Evolutionary conservation across 2,329 filamentous ascomycete genomes (phyloP).

Genomic region (Bipolaris sorokiniana): DNA sequence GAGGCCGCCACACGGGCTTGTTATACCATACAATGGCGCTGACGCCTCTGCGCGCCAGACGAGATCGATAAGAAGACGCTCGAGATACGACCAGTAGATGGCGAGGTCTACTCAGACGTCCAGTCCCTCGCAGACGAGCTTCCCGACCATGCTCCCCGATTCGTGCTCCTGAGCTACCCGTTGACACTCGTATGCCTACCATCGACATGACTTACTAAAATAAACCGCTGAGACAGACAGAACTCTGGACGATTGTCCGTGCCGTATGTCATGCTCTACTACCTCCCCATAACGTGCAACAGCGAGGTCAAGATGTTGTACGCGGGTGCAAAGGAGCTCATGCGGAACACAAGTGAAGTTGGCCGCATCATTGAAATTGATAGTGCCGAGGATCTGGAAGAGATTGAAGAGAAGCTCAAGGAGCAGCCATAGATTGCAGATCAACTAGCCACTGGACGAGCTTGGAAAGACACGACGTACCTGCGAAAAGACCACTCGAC

Average conservation of each 20-base stretch:
- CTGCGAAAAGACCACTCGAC: not conserved
- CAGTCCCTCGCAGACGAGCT: slow-evolving; percentile 85
- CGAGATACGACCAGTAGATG: slow-evolving; percentile 85
- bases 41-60: slow-evolving; percentile 61
- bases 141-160: slow-evolving; percentile 89
- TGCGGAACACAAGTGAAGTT: slow-evolving; percentile 93
- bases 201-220: slow-evolving; percentile 8
- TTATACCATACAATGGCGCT: slow-evolving; percentile 27
- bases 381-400: slow-evolving; percentile 77
- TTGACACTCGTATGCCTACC: slow-evolving; percentile 72
- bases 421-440: slow-evolving; percentile 15
- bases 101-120: slow-evolving; percentile 81
- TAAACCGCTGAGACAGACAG: slow-evolving; percentile 53
- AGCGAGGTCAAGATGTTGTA: slow-evolving; percentile 89
- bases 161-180: slow-evolving; percentile 88
- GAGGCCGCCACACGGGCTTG: not conserved
- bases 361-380: slow-evolving; percentile 85
- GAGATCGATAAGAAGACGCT: slow-evolving; percentile 88
- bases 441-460: not conserved
- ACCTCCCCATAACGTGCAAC: slow-evolving; percentile 91
- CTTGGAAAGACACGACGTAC: not conserved
- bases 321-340: slow-evolving; percentile 92
- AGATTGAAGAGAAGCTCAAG: slow-evolving; percentile 74
- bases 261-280: slow-evolving; percentile 94
- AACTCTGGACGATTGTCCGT: slow-evolving; percentile 82